Evolutionary conservation across 2,329 filamentous ascomycete genomes (phyloP).

Genomic region (Botryotinia narcissicola): DNA sequence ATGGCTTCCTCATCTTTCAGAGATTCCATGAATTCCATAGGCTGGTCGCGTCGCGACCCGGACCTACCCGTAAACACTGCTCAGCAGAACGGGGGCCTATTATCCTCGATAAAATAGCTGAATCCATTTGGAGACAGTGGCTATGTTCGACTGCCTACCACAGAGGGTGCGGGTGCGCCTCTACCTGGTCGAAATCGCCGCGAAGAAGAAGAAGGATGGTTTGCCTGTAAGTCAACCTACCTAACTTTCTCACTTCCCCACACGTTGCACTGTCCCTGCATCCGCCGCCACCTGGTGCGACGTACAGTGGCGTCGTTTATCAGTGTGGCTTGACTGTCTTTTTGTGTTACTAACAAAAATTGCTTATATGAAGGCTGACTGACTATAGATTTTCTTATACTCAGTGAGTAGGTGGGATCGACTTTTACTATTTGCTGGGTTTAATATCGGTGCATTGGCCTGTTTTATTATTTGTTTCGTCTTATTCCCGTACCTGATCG

Average conservation of each 20-base stretch:
- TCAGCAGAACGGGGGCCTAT: conserved; percentile 63
- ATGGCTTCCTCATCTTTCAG: conserved; percentile 87
- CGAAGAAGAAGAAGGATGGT: conserved; percentile 94
- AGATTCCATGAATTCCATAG: conserved; percentile 90
- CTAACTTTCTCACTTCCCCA: conserved; percentile 22
- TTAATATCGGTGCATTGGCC: conserved; percentile 82
- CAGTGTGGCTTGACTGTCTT: conserved; percentile 26
- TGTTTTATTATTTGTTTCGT: conserved; percentile 94
- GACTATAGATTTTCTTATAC: conserved; percentile 30
- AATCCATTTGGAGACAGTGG: conserved; percentile 86
- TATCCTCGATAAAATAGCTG: conserved; percentile 77
- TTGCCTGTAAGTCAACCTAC: conserved; percentile 72
- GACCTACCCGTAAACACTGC: conserved; percentile 73
- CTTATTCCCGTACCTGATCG: conserved; percentile 77
- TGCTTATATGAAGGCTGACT: conserved; percentile 35
- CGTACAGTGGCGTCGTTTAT: conserved; percentile 27
- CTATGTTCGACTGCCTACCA: conserved; percentile 87
- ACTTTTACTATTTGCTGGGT: conserved; percentile 84
- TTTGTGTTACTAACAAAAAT: conserved; percentile 28
- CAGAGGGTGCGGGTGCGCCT: conserved; percentile 78
- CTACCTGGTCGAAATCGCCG: conserved; percentile 79
- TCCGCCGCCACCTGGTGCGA: conserved; percentile 32
- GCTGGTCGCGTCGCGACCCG: conserved; percentile 83
- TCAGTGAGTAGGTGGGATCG: conserved; percentile 97
- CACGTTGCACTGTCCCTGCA: conserved; percentile 36